A percentile compares a stretch with the other conserved stretches of the same genome.
Conservation (phyloP, 192 early-diverging fungal species). For the Coemansia sp. region DNA sequence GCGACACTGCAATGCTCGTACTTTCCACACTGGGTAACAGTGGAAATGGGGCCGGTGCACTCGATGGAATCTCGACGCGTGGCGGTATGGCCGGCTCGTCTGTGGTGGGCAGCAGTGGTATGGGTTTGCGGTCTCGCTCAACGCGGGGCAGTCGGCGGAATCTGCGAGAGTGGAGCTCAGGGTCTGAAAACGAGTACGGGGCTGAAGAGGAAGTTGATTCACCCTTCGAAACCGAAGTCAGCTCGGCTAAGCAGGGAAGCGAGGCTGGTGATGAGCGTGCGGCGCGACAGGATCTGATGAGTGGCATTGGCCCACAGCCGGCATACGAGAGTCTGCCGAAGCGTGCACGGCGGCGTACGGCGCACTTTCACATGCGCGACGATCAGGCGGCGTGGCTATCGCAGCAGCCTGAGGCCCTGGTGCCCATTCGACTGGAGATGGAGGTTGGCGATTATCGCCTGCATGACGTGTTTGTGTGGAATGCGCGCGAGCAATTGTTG, state of each 20-base stretch:
- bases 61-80: background rate
- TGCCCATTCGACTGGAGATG: slow-evolving; percentile 89
- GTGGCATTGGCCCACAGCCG: slow-evolving; percentile 37
- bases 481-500: slow-evolving; percentile 75
- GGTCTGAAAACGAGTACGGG: slow-evolving; percentile 44
- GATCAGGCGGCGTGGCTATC: slow-evolving; percentile 55
- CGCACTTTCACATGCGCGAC: slow-evolving; percentile 47
- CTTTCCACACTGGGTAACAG: slow-evolving; percentile 28
- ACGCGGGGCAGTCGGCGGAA: slow-evolving; percentile 45
- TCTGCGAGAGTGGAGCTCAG: slow-evolving; percentile 50
- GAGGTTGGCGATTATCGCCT: slow-evolving; percentile 83
- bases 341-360: slow-evolving; percentile 40
- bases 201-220: slow-evolving; percentile 41
- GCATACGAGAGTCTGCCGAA: slow-evolving; percentile 27
- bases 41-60: slow-evolving; percentile 6
- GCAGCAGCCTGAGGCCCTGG: slow-evolving; percentile 67
- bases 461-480: slow-evolving; percentile 91
- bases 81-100: slow-evolving; percentile 4
- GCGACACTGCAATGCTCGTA: slow-evolving; percentile 45
- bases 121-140: slow-evolving; percentile 34
- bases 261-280: slow-evolving; percentile 17
- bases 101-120: slow-evolving; percentile 12
- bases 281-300: slow-evolving; percentile 32
- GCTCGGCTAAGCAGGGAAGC: slow-evolving; percentile 42
- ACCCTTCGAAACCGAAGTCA: slow-evolving; percentile 36